Evolutionary conservation across 768 basidiomycete genomes (phyloP), one percentile per base, ranked within the genome.

Genomic region (Mrakia blollopis): DNA sequence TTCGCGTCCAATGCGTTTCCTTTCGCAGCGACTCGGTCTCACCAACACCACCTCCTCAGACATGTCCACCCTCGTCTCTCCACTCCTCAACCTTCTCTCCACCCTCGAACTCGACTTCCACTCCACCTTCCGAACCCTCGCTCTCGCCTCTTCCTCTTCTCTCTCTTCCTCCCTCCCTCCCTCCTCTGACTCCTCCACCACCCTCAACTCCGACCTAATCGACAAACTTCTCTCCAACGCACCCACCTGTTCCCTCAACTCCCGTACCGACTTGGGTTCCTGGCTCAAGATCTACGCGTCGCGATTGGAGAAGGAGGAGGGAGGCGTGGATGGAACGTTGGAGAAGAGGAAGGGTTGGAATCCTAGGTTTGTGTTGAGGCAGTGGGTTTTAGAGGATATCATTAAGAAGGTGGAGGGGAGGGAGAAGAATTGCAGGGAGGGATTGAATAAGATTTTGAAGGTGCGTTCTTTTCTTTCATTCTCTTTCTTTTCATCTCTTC

Each of bases 331-430:
- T 79, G 73, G 41, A 21, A 32, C 69, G 16, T 50, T 23, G 32
- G 82, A 80, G 25, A 75, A 60, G 35, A 87, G 60, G 67, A 73
- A 63, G 78, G 77, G 71, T 81, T 86, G 77, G 39, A 99, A 99
- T 82, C 97, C 97, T 25, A 86, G 94, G 50, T 98, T 99, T 83
- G 89, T 96, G 47, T 84, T 98, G 77, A 86, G 97, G 78, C 97
- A 98, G 84, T 98, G 97, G 97, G 85, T 98, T 13, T 86, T 99
- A 47, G 94, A 98, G 82, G 95, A 98, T 81, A 90, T 92, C 32
- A 98, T 98, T 81, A 83, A 84, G 78, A 87, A 87, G 79, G 88
- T 93, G 2, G 91, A 94, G 74, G 63, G 72, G 9, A 78, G 75
- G n/a, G 75, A 77, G 16, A 60, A 74, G 35, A 81, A 81, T 54